Base-by-base conservation (phyloP, 352 stramenopile species). In the Pythium rishiriense region DNA sequence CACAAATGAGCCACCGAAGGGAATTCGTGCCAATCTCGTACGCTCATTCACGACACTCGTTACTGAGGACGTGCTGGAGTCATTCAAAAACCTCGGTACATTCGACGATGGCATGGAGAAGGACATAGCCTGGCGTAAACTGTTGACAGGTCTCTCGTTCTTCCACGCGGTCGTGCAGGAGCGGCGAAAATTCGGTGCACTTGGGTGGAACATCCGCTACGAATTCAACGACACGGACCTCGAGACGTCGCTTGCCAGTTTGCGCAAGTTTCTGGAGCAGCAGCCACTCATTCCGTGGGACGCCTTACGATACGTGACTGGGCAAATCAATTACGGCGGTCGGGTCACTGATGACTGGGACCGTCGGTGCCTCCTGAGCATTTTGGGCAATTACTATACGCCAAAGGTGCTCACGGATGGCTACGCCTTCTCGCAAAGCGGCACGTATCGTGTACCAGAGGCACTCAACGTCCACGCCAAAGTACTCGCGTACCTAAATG, bases 261-360 rank as follows among this genome's bases (percentile, higher is more conserved):
- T 98, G 12, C 84, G 76, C 9, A 93, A 96, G 37, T 98, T 98
- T 63, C 64, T 98, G 7, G 78, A 95, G 47, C 89, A 98, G 62
- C 90, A 98, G 74, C 80, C 85, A 6, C 69, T 77, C 15, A 79
- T 98, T 12, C 94, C 94, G 9, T 98, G 94, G 94, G 93, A 98
- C 61, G 94, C 94, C 1, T 74, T 98, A 42, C 81, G 88, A 19
- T 98, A 98, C 62, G 93, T 98, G 14, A 98, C 91, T 0, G 84
- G 93, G 3, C 92, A 98, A 62, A 98, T 98, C 70, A 98, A 98
- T 75, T 98, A 98, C 58, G 94, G 94, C 22, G 94, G 94, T 9
- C 85, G 94, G n/a, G 94, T 98, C 12, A 98, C 94, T 3, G 94
- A 98, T 67, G 94, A 98, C 74, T 98, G 91, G 94, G 94, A 98